Evolutionary conservation across 2,329 filamentous ascomycete species (phyloP).

Genomic region (Ceratocystis eucalypticola): DNA sequence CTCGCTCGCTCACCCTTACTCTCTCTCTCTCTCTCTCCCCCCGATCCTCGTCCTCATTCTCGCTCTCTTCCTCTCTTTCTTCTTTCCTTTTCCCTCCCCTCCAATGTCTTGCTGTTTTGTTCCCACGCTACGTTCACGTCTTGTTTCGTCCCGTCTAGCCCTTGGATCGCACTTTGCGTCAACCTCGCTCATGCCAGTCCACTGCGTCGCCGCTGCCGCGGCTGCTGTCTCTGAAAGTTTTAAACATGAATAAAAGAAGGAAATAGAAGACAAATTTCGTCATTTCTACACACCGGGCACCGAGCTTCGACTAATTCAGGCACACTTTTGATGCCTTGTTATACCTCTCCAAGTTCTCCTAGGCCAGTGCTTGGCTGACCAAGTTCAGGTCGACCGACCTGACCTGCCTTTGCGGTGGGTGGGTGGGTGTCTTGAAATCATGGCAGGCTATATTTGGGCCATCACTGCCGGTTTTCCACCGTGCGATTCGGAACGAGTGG

Average conservation of each 20-base stretch:
- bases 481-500: background rate
- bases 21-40: background rate
- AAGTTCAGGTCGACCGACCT: background rate
- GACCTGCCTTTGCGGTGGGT: background rate
- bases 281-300: background rate
- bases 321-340: background rate
- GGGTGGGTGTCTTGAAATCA: background rate
- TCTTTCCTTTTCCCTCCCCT: background rate
- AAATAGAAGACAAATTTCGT: background rate
- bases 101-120: background rate
- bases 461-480: background rate
- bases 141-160: background rate
- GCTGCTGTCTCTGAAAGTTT: background rate
- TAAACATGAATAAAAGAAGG: background rate
- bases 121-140: background rate
- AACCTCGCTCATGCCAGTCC: background rate
- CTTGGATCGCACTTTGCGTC: background rate
- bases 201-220: background rate
- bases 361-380: background rate
- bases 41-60: background rate
- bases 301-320: background rate
- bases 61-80: background rate
- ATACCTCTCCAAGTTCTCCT: background rate
- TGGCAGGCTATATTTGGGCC: slow-evolving; percentile 3
- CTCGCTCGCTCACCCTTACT: background rate